These are phyloP conservation scores for Mortierella claussenii DNA, from an alignment of 192 early-diverging fungal genomes.

Conservation along the genomic window DNA sequence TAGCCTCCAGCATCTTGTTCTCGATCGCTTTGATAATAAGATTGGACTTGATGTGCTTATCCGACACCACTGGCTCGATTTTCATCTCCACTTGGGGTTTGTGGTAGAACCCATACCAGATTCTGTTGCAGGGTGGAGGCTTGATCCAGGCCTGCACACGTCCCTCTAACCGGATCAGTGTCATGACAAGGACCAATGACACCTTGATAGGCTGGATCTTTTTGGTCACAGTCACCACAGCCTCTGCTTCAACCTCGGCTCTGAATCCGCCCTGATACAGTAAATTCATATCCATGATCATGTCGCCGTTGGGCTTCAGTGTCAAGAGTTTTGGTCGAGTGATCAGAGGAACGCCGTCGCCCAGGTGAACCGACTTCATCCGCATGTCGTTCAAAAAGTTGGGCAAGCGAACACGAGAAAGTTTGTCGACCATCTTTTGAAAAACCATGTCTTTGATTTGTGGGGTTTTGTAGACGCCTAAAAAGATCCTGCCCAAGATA, in stretches of 20 bases:
- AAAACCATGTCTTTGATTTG: conserved; percentile 67
- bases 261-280: conserved; percentile 83
- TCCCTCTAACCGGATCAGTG: conserved; percentile 77
- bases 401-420: conserved; percentile 68
- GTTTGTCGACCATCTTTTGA: conserved; percentile 71
- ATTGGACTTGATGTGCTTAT: conserved; percentile 82
- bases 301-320: conserved; percentile 77
- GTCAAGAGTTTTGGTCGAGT: conserved; percentile 78
- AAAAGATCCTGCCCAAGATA: conserved; percentile 81
- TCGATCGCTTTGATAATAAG: conserved; percentile 89
- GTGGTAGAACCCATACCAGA: conserved; percentile 89
- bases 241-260: conserved; percentile 79
- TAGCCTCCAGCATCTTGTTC: conserved; percentile 81
- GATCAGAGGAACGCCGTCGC: conserved; percentile 81
- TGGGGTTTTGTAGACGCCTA: conserved; percentile 74
- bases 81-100: conserved; percentile 77
- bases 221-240: conserved; percentile 65
- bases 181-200: conserved; percentile 81
- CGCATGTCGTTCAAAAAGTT: conserved; percentile 84
- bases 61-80: conserved; percentile 84
- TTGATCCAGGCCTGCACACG: conserved; percentile 81
- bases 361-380: conserved; percentile 79
- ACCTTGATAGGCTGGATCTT: conserved; percentile 73
- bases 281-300: conserved; percentile 78
- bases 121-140: conserved; percentile 81